Evolutionary conservation across 306 rosid genomes (phyloP), one percentile per base, ranked within the genome.

Genomic region (Oxytropis ochrocephala): DNA sequence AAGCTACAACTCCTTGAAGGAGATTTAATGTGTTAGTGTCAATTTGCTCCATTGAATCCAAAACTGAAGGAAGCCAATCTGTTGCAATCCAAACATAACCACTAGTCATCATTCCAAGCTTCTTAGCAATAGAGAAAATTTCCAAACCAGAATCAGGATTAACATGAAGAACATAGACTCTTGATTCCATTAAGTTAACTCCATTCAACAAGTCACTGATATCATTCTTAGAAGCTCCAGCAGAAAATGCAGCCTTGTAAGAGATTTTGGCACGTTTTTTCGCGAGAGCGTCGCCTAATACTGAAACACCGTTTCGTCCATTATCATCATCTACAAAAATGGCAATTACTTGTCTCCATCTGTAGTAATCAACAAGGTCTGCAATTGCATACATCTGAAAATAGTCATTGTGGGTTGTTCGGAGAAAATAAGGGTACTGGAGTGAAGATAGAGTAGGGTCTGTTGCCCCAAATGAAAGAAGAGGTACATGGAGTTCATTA

Each of bases 71-170:
- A 81, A 94, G 97, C 95, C 96, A 89, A 79, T 91, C 96, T 30
- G 97, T 91, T 49, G 95, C 92, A 69, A 94, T 91, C 99, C 99
- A 94, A 10, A 91, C 97, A 64, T 89, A 94, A 64, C 88, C 90
- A 36, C 41, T 50, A 19, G 44, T 41, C 89, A 80, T 85, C 97
- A 94, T 94, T 38, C 88, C 88, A 53, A 94, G 88, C 52, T 79
- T 67, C 78, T 83, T 87, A 4, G 97, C 97, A 14, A 77, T 43
- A 17, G 89, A 52, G 13, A 94, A 91, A 32, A 94, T 29, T 2
- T 10, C 7, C 84, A 94, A 81, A 76, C 97, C 96, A 17, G 83
- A 27, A 84, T 95, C 99, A 27, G 97, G 99, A 76, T 91, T 91
- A 18, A 89, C 99, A 58, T 95, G 97, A 9, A 95, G 84, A 47